phyloP scores from a whole-genome alignment of 1,284 basidiomycete species.

The Ganoderma boninense region DNA sequence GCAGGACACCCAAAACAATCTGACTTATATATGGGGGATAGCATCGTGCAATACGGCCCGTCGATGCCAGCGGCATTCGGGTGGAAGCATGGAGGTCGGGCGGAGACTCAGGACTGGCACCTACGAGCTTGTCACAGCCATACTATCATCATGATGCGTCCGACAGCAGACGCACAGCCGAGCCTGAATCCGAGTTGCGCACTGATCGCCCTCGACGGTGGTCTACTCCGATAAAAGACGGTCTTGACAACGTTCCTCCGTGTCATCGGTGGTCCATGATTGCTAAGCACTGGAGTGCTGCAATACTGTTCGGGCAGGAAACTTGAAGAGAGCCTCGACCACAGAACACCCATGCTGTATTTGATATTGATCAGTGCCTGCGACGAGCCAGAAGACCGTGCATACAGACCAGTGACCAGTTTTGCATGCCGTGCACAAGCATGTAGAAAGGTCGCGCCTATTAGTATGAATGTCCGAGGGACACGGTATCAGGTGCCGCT shows the following conservation, averaged over 20 bases:
- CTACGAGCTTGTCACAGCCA: too few relatives aligned
- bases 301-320: not conserved
- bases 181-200: not conserved
- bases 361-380: not conserved
- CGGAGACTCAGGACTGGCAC: too few relatives aligned
- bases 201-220: too few relatives aligned
- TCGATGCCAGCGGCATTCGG: not conserved
- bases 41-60: not conserved
- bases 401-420: too few relatives aligned
- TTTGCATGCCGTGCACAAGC: not conserved
- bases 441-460: not conserved
- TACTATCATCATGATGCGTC: too few relatives aligned
- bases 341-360: not conserved
- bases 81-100: not conserved
- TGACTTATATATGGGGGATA: not conserved
- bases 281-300: not conserved
- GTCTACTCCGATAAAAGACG: too few relatives aligned
- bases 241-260: not conserved
- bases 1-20: not conserved
- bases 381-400: not conserved
- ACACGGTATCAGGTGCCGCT: conserved; percentile 12
- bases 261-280: not conserved
- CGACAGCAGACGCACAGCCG: not conserved
- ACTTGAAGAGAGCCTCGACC: not conserved
- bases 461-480: conserved; percentile 13